These are phyloP conservation scores for Saururus chinensis DNA, from an alignment of 164 flowering plant species.

Conservation along the genomic window DNA sequence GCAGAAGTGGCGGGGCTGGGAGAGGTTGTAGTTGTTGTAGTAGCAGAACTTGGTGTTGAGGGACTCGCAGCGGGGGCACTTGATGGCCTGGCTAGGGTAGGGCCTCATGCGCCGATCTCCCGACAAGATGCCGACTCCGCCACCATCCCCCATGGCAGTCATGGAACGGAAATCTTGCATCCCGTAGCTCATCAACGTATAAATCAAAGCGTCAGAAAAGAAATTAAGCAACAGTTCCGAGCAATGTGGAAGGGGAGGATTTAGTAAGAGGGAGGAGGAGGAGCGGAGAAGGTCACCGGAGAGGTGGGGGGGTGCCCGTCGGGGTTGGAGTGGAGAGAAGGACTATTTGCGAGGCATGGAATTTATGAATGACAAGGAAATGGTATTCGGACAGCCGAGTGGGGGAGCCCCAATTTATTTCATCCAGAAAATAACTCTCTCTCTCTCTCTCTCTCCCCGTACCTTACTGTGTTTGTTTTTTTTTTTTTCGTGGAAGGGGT, in stretches of 20 bases:
- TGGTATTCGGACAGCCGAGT: too few relatives aligned
- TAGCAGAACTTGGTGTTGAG: constrained; percentile 79
- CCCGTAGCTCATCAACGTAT: not conserved
- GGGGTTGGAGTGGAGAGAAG: too few relatives aligned
- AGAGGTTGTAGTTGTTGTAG: constrained; percentile 83
- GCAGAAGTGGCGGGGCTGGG: constrained; percentile 88
- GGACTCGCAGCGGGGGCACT: constrained; percentile 79
- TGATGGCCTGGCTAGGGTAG: constrained; percentile 24
- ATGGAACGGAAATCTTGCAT: constrained; percentile 20
- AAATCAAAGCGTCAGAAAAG: too few relatives aligned
- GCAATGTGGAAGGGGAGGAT: too few relatives aligned
- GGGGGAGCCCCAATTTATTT: too few relatives aligned
- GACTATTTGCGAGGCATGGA: not conserved
- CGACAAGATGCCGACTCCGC: constrained; percentile 6
- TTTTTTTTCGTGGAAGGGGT: too few relatives aligned
- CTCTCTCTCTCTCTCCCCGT: too few relatives aligned
- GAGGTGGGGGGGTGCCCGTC: not conserved
- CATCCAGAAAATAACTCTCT: too few relatives aligned
- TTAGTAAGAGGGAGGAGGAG: too few relatives aligned
- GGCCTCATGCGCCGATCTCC: constrained; percentile 18
- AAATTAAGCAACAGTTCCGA: too few relatives aligned
- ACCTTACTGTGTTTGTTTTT: too few relatives aligned
- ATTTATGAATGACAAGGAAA: not conserved
- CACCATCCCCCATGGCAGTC: not conserved
- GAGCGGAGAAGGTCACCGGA: not conserved